Conservation (phyloP, 2,329 filamentous ascomycete genomes). For the Cercospora sp. region DNA sequence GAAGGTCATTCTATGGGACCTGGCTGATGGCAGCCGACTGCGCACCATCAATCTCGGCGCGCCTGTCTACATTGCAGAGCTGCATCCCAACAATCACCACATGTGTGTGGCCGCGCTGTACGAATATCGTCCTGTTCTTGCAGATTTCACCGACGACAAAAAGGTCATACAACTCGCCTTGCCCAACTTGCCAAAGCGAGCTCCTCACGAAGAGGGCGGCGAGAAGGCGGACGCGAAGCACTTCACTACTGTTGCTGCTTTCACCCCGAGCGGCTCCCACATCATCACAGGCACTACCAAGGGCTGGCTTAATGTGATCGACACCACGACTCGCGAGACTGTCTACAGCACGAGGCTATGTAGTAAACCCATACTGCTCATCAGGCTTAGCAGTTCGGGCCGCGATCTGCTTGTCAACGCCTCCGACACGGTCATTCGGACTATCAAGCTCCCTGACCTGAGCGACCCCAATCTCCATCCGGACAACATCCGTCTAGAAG, state of each 20-base stretch:
- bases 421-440: conserved; percentile 91
- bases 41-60: conserved; percentile 89
- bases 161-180: conserved; percentile 71
- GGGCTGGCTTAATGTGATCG: conserved; percentile 93
- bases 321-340: conserved; percentile 74
- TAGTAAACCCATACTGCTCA: conserved; percentile 80
- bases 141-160: conserved; percentile 56
- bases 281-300: conserved; percentile 93
- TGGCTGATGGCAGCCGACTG: conserved; percentile 69
- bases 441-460: conserved; percentile 81
- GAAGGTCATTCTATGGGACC: conserved; percentile 95
- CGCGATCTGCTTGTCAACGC: conserved; percentile 88
- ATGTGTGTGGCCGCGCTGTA: conserved; percentile 89
- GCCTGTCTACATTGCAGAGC: conserved; percentile 91
- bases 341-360: conserved; percentile 90
- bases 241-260: conserved; percentile 89
- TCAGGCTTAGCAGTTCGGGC: conserved; percentile 81
- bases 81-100: conserved; percentile 84
- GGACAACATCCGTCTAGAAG: conserved; percentile 81
- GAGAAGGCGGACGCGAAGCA: conserved; percentile 95
- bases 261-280: conserved; percentile 80
- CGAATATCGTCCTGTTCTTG: conserved; percentile 86
- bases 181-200: conserved; percentile 77
- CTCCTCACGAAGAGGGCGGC: conserved; percentile 66
- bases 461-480: conserved; percentile 65